Evolutionary conservation across 1,284 basidiomycete genomes (phyloP).

Genomic region (Veloboletus limbatus): DNA sequence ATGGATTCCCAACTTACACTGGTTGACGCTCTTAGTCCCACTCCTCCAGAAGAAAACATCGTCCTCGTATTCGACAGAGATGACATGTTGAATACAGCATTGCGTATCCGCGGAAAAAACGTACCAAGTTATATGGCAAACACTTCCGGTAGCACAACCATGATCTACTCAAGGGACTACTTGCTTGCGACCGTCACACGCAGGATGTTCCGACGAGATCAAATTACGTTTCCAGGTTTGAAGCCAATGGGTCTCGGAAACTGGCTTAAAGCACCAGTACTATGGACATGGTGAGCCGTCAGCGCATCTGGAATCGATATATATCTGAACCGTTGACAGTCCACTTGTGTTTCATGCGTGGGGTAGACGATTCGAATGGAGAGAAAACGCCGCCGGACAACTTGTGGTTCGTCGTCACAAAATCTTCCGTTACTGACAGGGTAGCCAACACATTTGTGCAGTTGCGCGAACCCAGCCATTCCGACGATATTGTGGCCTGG

Average conservation of each 20-base stretch:
- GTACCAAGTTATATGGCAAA: conserved; percentile 14
- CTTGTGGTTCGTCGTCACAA: conserved; percentile 17
- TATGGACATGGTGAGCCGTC: conserved; percentile 17
- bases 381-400: background rate
- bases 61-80: conserved; percentile 16
- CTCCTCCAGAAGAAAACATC: background rate
- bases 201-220: conserved; percentile 14
- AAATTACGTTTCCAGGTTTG: conserved; percentile 16
- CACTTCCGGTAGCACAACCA: conserved; percentile 10
- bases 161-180: conserved; percentile 2
- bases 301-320: background rate
- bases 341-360: conserved; percentile 13
- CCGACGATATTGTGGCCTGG: conserved; percentile 11
- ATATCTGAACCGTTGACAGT: conserved; percentile 3
- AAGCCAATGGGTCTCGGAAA: conserved; percentile 5
- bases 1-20: conserved; percentile 25
- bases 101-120: conserved; percentile 1
- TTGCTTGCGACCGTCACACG: conserved; percentile 22
- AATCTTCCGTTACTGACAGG: background rate
- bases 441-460: background rate
- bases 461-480: conserved; percentile 12
- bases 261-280: conserved; percentile 19
- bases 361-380: conserved; percentile 21
- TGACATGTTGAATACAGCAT: conserved; percentile 12
- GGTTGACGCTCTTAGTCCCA: conserved; percentile 2